Conservation (phyloP, 129 eudicot genomes). For the Centrapalus pauciflorus region DNA sequence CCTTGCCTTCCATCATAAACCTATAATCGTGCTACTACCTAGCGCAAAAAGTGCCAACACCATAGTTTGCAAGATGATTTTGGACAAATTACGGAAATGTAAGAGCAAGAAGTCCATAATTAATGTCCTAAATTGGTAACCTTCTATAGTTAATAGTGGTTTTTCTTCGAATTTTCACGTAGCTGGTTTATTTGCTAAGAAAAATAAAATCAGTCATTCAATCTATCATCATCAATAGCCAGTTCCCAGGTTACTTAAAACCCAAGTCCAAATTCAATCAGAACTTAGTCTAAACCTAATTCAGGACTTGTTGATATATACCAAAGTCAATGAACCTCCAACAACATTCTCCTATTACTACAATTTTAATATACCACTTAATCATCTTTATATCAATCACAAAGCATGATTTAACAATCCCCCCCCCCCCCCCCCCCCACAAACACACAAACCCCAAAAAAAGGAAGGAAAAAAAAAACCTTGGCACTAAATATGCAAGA, state of each 20-base stretch:
- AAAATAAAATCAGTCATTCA: not conserved
- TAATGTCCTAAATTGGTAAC: too few species aligned
- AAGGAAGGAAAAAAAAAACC: too few species aligned
- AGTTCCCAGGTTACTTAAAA: not conserved
- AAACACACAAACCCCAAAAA: too few species aligned
- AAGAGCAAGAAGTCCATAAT: not conserved
- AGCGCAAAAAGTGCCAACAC: too few species aligned
- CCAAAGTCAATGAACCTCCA: not conserved
- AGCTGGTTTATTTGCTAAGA: too few species aligned
- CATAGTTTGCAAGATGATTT: too few species aligned
- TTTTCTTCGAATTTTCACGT: too few species aligned
- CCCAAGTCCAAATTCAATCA: not conserved
- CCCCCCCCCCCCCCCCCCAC: too few species aligned
- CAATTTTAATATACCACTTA: not conserved
- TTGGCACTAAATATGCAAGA: conserved; percentile 6
- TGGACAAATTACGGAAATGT: not conserved
- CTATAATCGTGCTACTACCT: too few species aligned
- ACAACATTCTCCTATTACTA: not conserved
- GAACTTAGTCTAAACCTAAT: not conserved
- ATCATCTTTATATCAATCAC: conserved; percentile 8
- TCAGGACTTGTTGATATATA: conserved; percentile 7
- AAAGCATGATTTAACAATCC: conserved; percentile 6
- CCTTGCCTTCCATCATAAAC: too few species aligned
- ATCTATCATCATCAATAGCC: not conserved
- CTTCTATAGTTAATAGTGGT: too few species aligned